Evolutionary conservation across 257 asterid genomes (phyloP).

Genomic region (Nicotiana tomentosiformis): DNA sequence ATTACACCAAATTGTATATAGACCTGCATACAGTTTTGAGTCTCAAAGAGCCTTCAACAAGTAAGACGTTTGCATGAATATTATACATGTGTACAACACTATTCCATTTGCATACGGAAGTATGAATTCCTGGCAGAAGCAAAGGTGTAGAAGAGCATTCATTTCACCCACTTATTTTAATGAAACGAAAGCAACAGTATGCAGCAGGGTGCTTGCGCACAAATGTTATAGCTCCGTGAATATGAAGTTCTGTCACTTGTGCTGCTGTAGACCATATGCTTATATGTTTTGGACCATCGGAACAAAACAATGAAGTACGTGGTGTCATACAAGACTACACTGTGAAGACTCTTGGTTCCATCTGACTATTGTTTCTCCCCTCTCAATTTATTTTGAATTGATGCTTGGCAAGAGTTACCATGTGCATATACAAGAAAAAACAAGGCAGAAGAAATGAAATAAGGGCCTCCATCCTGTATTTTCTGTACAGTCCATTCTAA

Average conservation of each 20-base stretch:
- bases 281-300: background rate
- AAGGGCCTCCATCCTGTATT: background rate
- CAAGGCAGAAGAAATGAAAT: background rate
- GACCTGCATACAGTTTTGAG: slow-evolving; percentile 39
- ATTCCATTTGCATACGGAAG: background rate
- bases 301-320: background rate
- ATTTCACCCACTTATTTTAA: background rate
- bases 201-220: no score
- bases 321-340: background rate
- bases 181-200: background rate
- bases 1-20: slow-evolving; percentile 52
- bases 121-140: background rate
- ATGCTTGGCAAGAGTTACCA: background rate
- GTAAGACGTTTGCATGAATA: slow-evolving; percentile 21
- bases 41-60: slow-evolving; percentile 47
- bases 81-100: background rate
- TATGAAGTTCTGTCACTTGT: background rate
- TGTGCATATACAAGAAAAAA: background rate
- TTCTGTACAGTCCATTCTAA: slow-evolving; percentile 13
- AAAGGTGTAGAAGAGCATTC: background rate
- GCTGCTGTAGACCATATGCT: background rate
- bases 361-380: background rate
- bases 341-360: background rate
- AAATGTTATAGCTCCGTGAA: background rate
- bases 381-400: background rate